Evolutionary conservation across 148 eudicot genomes (phyloP), one percentile per base, ranked within the genome.

Genomic region (Mesembryanthemum crystallinum): DNA sequence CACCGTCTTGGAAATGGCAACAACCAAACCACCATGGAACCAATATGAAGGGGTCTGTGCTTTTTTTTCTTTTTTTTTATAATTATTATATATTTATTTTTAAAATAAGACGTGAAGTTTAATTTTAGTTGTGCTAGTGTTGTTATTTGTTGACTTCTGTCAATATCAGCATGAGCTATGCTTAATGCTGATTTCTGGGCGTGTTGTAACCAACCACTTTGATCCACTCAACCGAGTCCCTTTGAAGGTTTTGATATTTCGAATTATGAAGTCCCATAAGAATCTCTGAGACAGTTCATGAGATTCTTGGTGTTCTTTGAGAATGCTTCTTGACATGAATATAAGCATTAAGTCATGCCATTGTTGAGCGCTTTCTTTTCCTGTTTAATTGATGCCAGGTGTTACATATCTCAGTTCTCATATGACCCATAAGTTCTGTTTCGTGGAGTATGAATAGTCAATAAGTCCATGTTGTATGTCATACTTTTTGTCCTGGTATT

Each of bases 31-130:
- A 33, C 98, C 98, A 33, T 92, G 97, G 97, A 92, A 92, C 81
- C 98, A 95, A 82, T 92, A 86, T 85, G 97, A 95, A 88, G 93
- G 98, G 98, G 98, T 95, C 8, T 73, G 95, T 82, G 72, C 76
- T 37, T 71, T 25, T 51, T 35, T 6, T 35, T 6, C 76, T 37
- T 71, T n/a, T 51, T n/a, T n/a, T n/a, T n/a, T n/a, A n/a, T n/a
- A n/a, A n/a, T n/a, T n/a, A n/a, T n/a, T n/a, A n/a, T n/a, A n/a
- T n/a, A n/a, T n/a, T n/a, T n/a, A n/a, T n/a, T n/a, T n/a, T n/a
- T n/a, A n/a, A n/a, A 47, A 68, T 52, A 7, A 75, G 42, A 27
- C 63, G 60, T 43, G 12, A 23, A 17, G n/a, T 69, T 42, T 33
- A 14, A 24, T 79, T 47, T 71, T 45, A 6, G 47, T n/a, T 57